phyloP scores from a whole-genome alignment of 2,329 filamentous ascomycete genomes.

The Lasiodiplodia sp. region DNA sequence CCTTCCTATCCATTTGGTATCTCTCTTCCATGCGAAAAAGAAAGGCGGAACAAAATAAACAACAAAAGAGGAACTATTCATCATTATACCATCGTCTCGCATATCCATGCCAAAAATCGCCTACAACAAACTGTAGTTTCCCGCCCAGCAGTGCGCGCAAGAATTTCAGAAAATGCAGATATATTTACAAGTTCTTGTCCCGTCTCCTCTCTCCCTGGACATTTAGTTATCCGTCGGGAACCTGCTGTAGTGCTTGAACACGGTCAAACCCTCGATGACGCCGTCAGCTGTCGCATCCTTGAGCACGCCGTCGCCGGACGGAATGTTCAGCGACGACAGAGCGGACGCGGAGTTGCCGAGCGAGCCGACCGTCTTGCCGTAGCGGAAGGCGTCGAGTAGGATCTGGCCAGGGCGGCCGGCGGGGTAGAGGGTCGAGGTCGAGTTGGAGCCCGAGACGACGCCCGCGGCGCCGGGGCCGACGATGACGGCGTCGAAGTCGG shows the following conservation, averaged over 20 bases:
- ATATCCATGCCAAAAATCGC: not conserved
- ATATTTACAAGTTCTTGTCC: slow-evolving; percentile 1
- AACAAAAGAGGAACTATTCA: not conserved
- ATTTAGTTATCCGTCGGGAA: slow-evolving; percentile 62
- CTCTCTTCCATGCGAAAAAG: not conserved
- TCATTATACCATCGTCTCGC: not conserved
- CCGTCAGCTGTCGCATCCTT: slow-evolving; percentile 52
- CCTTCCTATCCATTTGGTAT: not conserved
- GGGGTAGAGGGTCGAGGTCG: slow-evolving; percentile 63
- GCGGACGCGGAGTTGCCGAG: slow-evolving; percentile 57
- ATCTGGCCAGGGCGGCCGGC: slow-evolving; percentile 69
- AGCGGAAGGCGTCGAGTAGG: slow-evolving; percentile 67
- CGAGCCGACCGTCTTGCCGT: slow-evolving; percentile 73
- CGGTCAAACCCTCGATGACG: slow-evolving; percentile 60
- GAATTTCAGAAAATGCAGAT: not conserved
- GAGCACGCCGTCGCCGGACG: slow-evolving; percentile 37
- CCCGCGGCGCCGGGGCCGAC: slow-evolving; percentile 61
- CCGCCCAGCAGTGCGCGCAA: not conserved
- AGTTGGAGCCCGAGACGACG: slow-evolving; percentile 55
- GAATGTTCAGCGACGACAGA: slow-evolving; percentile 56
- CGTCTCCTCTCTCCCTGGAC: not conserved
- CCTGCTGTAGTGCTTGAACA: slow-evolving; percentile 71
- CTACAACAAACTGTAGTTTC: not conserved
- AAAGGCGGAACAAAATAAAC: not conserved
- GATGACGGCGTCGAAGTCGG: slow-evolving; percentile 69